Conservation (phyloP, 768 basidiomycete genomes). For the Russula vinacea region DNA sequence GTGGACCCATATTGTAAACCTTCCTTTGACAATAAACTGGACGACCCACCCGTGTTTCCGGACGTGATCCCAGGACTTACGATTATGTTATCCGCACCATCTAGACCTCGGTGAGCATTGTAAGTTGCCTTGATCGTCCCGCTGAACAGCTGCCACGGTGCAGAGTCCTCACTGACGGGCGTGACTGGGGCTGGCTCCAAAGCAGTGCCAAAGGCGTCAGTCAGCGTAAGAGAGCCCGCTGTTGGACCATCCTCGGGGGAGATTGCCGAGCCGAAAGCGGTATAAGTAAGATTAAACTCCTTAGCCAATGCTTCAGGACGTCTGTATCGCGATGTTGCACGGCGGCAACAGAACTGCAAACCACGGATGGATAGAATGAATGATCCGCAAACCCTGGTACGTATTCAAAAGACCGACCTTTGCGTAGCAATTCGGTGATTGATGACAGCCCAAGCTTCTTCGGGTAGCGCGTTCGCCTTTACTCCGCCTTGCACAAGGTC, state of each 20-base stretch:
- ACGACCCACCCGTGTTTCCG: slow-evolving; percentile 39
- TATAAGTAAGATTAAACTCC: slow-evolving; percentile 43
- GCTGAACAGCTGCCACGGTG: slow-evolving; percentile 42
- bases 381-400: neutral
- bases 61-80: slow-evolving; percentile 43
- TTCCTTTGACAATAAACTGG: slow-evolving; percentile 19
- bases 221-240: slow-evolving; percentile 40
- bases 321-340: slow-evolving; percentile 36
- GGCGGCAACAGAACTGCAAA: slow-evolving; percentile 35
- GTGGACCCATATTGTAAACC: neutral
- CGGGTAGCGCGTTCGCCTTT: slow-evolving; percentile 49
- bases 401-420: slow-evolving; percentile 27
- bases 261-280: slow-evolving; percentile 41
- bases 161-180: slow-evolving; percentile 38
- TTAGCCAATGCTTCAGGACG: slow-evolving; percentile 35
- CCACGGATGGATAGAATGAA: neutral
- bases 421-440: slow-evolving; percentile 36
- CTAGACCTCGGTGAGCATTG: slow-evolving; percentile 35
- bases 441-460: slow-evolving; percentile 39
- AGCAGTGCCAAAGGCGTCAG: slow-evolving; percentile 38
- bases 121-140: slow-evolving; percentile 44
- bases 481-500: slow-evolving; percentile 44
- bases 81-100: slow-evolving; percentile 33
- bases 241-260: slow-evolving; percentile 31
- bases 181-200: slow-evolving; percentile 46